Evolutionary conservation across 257 asterid species (phyloP).

Genomic region (Coffea eugenioides): DNA sequence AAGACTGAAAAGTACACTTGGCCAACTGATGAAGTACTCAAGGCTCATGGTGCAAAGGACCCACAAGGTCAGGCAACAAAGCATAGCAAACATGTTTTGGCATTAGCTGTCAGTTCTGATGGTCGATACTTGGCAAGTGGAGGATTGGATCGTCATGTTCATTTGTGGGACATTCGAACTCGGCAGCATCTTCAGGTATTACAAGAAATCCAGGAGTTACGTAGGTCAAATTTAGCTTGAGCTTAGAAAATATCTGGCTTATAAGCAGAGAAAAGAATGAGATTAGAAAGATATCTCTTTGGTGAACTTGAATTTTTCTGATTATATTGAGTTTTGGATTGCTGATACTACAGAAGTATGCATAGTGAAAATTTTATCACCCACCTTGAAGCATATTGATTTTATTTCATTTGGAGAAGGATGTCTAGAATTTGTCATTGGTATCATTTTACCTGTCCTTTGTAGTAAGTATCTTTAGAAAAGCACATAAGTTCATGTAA

Average conservation of each 20-base stretch:
- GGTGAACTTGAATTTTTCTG: too few relatives aligned
- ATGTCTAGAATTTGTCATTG: neutral
- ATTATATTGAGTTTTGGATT: too few relatives aligned
- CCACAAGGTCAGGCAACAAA: conserved; percentile 73
- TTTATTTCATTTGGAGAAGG: neutral
- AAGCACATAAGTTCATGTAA: neutral
- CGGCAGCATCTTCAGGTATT: conserved; percentile 78
- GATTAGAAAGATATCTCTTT: neutral
- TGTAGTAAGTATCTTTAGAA: neutral
- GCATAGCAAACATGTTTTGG: conserved; percentile 76
- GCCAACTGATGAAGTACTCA: conserved; percentile 70
- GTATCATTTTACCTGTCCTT: neutral
- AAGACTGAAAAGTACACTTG: conserved; percentile 69
- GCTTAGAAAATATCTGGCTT: neutral
- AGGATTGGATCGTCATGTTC: conserved; percentile 94
- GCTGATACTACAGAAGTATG: too few relatives aligned
- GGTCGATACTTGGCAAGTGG: conserved; percentile 95
- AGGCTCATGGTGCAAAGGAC: conserved; percentile 76
- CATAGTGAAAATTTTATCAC: too few relatives aligned
- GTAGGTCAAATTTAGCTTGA: neutral
- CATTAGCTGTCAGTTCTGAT: conserved; percentile 87
- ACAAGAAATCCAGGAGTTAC: neutral
- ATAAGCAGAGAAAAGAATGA: neutral
- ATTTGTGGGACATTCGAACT: conserved; percentile 89
- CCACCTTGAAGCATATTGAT: neutral